A percentile compares a stretch with the other conserved stretches of the same genome.
Evolutionary conservation across 2,329 filamentous ascomycete genomes (phyloP).

Genomic region (Apiospora koreana): DNA sequence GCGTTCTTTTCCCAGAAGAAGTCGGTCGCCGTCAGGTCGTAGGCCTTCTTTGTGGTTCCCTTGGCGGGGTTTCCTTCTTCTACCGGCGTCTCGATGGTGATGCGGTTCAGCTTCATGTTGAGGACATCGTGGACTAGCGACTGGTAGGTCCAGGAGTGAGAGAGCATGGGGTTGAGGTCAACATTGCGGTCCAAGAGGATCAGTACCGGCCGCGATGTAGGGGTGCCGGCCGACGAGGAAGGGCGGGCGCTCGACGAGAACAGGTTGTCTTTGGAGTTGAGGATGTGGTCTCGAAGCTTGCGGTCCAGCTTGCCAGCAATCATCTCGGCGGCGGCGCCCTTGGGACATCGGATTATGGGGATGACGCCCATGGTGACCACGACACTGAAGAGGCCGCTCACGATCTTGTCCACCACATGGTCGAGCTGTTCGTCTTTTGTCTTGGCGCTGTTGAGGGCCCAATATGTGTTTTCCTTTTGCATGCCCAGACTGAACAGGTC

Average conservation of each 20-base stretch:
- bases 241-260: constrained; percentile 72
- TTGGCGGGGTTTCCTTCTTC: constrained; percentile 77
- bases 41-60: constrained; percentile 80
- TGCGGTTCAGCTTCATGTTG: constrained; percentile 84
- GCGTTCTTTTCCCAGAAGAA: constrained; percentile 98
- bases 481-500: constrained; percentile 94
- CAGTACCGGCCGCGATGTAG: constrained; percentile 80
- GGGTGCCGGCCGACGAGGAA: constrained; percentile 58
- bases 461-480: constrained; percentile 88
- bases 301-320: constrained; percentile 92
- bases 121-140: constrained; percentile 72
- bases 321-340: constrained; percentile 89
- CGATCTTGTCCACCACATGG: constrained; percentile 82
- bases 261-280: constrained; percentile 97
- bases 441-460: constrained; percentile 91
- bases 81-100: constrained; percentile 82
- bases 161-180: constrained; percentile 97
- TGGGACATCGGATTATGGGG: constrained; percentile 92
- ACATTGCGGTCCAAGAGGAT: constrained; percentile 95
- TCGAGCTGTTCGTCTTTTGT: constrained; percentile 91
- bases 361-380: constrained; percentile 98
- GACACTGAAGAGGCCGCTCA: constrained; percentile 95
- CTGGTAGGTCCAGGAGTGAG: constrained; percentile 85
- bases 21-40: constrained; percentile 86
- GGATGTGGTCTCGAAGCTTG: constrained; percentile 91